Base-by-base conservation (phyloP, 495 filamentous ascomycete genomes). In the Polyplosphaeria fusca region DNA sequence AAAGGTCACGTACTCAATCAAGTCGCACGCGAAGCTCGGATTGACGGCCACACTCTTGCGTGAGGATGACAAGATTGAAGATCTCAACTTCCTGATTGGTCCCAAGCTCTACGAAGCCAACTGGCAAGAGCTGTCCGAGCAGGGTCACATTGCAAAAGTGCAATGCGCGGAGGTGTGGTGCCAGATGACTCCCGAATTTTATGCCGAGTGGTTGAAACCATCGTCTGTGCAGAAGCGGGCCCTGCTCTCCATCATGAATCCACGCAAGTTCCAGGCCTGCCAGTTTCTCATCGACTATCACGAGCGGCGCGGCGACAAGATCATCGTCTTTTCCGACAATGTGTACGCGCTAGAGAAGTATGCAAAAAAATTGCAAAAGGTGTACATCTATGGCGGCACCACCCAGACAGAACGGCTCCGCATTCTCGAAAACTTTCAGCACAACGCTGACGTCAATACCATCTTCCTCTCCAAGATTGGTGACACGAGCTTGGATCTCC, bases 151-250 rank as follows among this genome's bases (percentile, higher is more conserved):
- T 67, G 93, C 93, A 38, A 89, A 89, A 63, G 93, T 98, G 1
- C 93, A 98, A 65, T 98, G 93, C 71, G 93, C 93, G 41, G 93
- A 98, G 68, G 93, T 98, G 24, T 98, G 93, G 93, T 98, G 93
- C 69, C 92, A 91, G 7, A 98, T 98, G 93, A 95, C 93, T 0
- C 89, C 90, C 4, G 93, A 98, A 66, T 98, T 98, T 74, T 96
- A 97, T 70, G 84, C 86, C 18, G 91, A 96, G 65, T 98, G 96
- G 73, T 83, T 97, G 54, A 73, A 81, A 43, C 82, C 78, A 19
- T 77, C 86, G 52, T 83, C 84, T 28, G 82, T 79, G 4, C 73
- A 84, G 47, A 89, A 89, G 69, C 77, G 80, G 19, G 76, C 79
- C 9, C 80, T 96, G 4, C 78, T 97, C 4, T 96, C 93, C 67